Evolutionary conservation across 2,329 filamentous ascomycete species (phyloP).

Genomic region (Juglanconis juglandina): DNA sequence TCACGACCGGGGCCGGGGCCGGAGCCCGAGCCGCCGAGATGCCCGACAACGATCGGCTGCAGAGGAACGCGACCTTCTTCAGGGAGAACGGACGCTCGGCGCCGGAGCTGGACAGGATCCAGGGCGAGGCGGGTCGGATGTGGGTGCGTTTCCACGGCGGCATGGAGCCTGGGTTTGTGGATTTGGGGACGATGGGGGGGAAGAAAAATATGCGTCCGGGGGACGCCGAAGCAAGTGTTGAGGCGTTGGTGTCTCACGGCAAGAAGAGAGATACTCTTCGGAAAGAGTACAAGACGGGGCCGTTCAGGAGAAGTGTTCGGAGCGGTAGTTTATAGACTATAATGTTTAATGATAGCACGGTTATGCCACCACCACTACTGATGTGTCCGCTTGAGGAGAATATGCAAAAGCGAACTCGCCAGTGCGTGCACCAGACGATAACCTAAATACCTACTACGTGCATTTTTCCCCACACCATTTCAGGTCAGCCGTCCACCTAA

Average conservation of each 20-base stretch:
- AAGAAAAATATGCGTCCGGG: background rate
- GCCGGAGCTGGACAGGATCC: constrained; percentile 12
- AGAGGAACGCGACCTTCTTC: background rate
- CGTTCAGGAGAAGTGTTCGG: background rate
- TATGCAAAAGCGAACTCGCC: too few species aligned
- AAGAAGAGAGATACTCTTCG: background rate
- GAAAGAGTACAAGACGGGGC: background rate
- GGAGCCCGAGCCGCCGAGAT: background rate
- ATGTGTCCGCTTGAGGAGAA: too few species aligned
- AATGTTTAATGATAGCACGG: background rate
- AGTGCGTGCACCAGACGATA: too few species aligned
- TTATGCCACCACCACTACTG: too few species aligned
- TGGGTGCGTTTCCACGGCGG: constrained; percentile 17
- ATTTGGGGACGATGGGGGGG: background rate
- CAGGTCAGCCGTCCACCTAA: too few species aligned
- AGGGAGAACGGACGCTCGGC: constrained; percentile 8
- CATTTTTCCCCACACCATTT: too few species aligned
- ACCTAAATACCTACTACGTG: too few species aligned
- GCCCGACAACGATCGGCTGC: background rate
- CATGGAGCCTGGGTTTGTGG: constrained; percentile 10
- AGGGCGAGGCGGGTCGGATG: constrained; percentile 12
- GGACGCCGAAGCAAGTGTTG: background rate
- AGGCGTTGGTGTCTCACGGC: background rate
- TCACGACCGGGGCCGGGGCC: background rate
- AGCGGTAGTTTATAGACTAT: background rate